phyloP scores from a whole-genome alignment of 2,329 filamentous ascomycete species.

The Colletotrichum destructivum region DNA sequence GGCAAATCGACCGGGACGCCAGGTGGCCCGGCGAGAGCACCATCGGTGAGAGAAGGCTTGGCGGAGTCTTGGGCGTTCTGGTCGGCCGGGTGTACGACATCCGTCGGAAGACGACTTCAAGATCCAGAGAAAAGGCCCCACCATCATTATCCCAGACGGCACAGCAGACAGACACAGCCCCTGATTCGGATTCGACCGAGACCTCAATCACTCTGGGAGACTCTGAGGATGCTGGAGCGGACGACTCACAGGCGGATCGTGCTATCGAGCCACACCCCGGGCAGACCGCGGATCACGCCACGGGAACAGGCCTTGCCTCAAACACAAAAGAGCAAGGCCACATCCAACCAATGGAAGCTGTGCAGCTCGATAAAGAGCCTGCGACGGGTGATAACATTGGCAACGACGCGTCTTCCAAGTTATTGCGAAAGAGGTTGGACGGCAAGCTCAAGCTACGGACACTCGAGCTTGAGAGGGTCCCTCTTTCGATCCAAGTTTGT shows the following conservation, averaged over 20 bases:
- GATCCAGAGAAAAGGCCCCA: constrained; percentile 32
- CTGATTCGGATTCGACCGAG: constrained; percentile 11
- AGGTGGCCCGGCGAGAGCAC: constrained; percentile 69
- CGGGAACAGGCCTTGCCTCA: not conserved
- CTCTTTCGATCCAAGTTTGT: constrained; percentile 80
- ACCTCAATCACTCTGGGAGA: not conserved
- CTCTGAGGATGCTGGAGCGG: not conserved
- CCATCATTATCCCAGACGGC: not conserved
- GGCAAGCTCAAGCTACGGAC: constrained; percentile 77
- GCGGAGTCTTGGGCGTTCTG: constrained; percentile 78
- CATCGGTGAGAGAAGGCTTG: constrained; percentile 75
- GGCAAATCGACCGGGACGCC: constrained; percentile 74
- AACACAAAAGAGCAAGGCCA: not conserved
- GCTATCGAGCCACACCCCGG: constrained; percentile 8
- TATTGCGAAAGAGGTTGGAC: constrained; percentile 60
- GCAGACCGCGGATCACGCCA: not conserved
- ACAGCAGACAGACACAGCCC: constrained; percentile 4
- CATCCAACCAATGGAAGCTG: not conserved
- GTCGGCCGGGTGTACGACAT: constrained; percentile 78
- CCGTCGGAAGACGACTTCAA: constrained; percentile 47
- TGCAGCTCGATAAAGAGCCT: constrained; percentile 1
- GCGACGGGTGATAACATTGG: not conserved
- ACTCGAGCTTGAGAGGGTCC: constrained; percentile 82
- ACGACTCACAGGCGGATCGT: constrained; percentile 3
- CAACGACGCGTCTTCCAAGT: constrained; percentile 4